Evolutionary conservation across 257 asterid species (phyloP), one percentile per base, ranked within the genome.

Genomic region (Solanum bulbocastanum): DNA sequence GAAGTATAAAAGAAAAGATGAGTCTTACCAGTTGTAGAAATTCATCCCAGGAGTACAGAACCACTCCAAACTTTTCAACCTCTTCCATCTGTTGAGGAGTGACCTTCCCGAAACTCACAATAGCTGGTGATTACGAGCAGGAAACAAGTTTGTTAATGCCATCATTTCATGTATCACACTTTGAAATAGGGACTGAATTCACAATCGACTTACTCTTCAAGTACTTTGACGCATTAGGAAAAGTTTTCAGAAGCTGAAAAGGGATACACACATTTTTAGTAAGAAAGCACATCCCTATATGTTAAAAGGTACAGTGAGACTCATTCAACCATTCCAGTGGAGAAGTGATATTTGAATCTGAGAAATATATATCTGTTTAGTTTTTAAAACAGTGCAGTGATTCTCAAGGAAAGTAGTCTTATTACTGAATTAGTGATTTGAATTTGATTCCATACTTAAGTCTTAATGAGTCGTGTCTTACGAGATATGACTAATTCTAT

Each of bases 101-200:
- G 86, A 92, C 98, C 87, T 94, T 89, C 86, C 98, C 99, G 76
- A 96, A 96, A 94, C 99, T 95, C 84, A 96, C 95, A 87, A 96
- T 92, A 83, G 94, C 99, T 96, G 97, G 85, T 81, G 40, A 81
- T 81, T 30, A 30, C 11, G 5, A 81, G n/a, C 30, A 81, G 68
- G 30, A 81, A 81, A 81, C 68, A 8, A 81, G 40, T 46, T 46
- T 46, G 68, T 81, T 18, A 81, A 30, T 74, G 83, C 83, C 58
- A 46, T 5, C 30, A 46, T 81, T 81, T 81, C 42, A 81, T 46
- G 68, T 5, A 46, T 27, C 62, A 30, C 42, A 81, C 66, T 44
- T 27, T 27, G 23, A 81, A 46, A 27, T 42, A 30, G 27, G 66
- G n/a, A 20, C 40, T 81, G 85, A 46, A 46, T 46, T 46, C 52